Conservation (phyloP, 129 eudicot genomes). For the Gnaphalium uliginosum region DNA sequence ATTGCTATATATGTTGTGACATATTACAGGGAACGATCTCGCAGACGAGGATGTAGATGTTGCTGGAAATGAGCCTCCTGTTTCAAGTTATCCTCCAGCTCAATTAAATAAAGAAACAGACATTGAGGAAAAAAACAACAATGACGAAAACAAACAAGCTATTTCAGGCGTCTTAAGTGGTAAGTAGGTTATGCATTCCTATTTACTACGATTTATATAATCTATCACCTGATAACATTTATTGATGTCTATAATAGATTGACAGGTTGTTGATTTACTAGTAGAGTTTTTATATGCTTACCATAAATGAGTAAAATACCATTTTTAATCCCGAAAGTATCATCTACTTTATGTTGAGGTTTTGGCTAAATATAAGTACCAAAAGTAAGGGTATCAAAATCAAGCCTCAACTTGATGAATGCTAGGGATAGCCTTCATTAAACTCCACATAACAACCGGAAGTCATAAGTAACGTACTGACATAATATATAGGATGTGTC, state of each 20-base stretch:
- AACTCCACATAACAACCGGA: background rate
- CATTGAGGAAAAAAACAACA: slow-evolving; percentile 31
- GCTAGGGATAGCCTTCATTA: background rate
- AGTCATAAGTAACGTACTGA: background rate
- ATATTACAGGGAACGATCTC: slow-evolving; percentile 48
- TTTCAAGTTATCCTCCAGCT: slow-evolving; percentile 56
- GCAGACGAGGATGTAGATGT: slow-evolving; percentile 61
- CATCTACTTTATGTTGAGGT: background rate
- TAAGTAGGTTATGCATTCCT: slow-evolving; percentile 27
- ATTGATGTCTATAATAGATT: slow-evolving; percentile 7
- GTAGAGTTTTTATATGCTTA: no score
- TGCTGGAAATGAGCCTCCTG: slow-evolving; percentile 77
- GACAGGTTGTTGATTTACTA: background rate
- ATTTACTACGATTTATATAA: slow-evolving; percentile 9
- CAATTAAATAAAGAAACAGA: slow-evolving; percentile 40
- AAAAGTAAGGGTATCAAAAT: no score
- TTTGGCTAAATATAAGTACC: background rate
- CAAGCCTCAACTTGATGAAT: background rate
- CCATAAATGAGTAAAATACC: background rate
- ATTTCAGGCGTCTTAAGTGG: slow-evolving; percentile 38
- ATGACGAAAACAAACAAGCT: slow-evolving; percentile 25
- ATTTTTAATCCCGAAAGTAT: background rate
- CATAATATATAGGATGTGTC: background rate
- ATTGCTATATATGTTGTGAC: background rate
- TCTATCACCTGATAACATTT: slow-evolving; percentile 8